A percentile compares a stretch with the other conserved stretches of the same genome.
Conservation (phyloP, 768 basidiomycete species). For the Leccinum fibrillosum region DNA sequence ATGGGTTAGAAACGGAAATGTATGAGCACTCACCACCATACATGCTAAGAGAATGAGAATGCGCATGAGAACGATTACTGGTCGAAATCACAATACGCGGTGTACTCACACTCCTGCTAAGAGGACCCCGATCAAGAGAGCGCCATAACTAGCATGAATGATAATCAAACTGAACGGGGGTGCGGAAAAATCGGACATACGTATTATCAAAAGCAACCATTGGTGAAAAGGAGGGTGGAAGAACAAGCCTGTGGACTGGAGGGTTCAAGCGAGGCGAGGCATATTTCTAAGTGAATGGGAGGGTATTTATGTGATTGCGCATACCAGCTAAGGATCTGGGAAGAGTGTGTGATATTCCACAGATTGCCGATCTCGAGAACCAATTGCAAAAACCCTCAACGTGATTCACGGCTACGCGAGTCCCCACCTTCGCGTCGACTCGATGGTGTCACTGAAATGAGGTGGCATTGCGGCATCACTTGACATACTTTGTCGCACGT, state of each 20-base stretch:
- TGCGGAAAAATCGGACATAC: conserved; percentile 22
- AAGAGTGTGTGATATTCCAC: background rate
- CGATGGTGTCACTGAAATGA: background rate
- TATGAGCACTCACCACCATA: conserved; percentile 43
- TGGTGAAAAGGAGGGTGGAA: background rate
- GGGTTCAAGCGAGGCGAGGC: background rate
- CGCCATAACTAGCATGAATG: conserved; percentile 40
- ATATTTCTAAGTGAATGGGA: background rate
- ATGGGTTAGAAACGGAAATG: background rate
- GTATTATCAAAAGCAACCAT: conserved; percentile 29
- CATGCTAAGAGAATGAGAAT: conserved; percentile 32
- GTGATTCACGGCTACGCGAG: background rate
- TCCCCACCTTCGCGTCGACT: background rate
- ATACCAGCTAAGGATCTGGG: background rate
- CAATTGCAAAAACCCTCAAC: background rate
- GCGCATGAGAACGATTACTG: background rate
- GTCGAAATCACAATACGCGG: background rate
- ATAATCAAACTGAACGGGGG: background rate
- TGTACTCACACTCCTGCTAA: conserved; percentile 45
- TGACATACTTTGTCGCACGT: background rate
- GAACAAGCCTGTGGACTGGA: background rate
- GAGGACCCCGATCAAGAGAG: conserved; percentile 48
- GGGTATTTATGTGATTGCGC: conserved; percentile 4
- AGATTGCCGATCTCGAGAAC: background rate
- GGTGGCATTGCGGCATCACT: background rate